These are phyloP conservation scores for Colletotrichum orchidophilum DNA, from an alignment of 2,329 filamentous ascomycete genomes.

Conservation along the genomic window DNA sequence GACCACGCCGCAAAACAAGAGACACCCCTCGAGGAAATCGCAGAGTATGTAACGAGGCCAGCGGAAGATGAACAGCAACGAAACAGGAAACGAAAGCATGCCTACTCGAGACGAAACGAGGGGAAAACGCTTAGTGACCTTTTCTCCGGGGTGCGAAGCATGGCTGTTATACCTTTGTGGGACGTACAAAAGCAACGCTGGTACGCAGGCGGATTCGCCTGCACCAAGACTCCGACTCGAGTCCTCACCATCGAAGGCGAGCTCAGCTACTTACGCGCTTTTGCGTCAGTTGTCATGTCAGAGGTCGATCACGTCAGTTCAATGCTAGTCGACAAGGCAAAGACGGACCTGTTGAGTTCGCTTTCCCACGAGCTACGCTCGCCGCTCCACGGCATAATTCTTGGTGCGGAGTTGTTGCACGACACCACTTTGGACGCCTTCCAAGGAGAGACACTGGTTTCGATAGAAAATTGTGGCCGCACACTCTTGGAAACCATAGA, in stretches of 20 bases:
- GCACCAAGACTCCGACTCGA: constrained; percentile 54
- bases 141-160: constrained; percentile 54
- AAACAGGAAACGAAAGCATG: background rate
- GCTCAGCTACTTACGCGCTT: constrained; percentile 60
- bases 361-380: constrained; percentile 70
- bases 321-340: constrained; percentile 53
- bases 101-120: constrained; percentile 37
- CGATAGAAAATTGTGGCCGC: constrained; percentile 54
- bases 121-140: constrained; percentile 42
- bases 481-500: constrained; percentile 59
- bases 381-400: constrained; percentile 68
- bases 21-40: background rate
- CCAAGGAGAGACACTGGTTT: constrained; percentile 53
- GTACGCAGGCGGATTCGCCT: constrained; percentile 60
- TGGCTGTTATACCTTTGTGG: constrained; percentile 60
- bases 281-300: constrained; percentile 64
- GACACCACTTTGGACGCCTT: constrained; percentile 57
- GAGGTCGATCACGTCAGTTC: constrained; percentile 60
- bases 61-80: background rate
- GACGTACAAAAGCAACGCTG: constrained; percentile 55
- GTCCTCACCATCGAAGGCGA: constrained; percentile 57
- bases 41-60: background rate
- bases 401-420: constrained; percentile 61
- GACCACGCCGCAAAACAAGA: background rate
- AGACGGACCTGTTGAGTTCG: constrained; percentile 67